Conservation (phyloP, 768 basidiomycete genomes). For the Tricholoma terreum region DNA sequence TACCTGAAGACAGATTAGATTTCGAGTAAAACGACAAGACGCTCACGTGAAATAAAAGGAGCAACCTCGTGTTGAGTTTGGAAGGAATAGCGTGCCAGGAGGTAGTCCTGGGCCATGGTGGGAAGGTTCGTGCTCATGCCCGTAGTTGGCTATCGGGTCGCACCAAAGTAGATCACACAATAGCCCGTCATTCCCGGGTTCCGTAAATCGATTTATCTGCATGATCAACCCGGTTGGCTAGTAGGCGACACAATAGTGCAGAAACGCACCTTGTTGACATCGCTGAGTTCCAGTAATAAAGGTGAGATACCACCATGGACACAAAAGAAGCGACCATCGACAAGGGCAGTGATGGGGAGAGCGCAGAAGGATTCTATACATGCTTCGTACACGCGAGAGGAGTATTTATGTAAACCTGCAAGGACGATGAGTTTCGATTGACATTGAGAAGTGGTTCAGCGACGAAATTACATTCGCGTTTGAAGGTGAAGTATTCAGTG, state of each 20-base stretch:
- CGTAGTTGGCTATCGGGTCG: conserved; percentile 88
- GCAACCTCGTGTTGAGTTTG: conserved; percentile 88
- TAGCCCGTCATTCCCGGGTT: conserved; percentile 88
- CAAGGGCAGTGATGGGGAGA: conserved; percentile 85
- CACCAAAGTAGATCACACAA: conserved; percentile 97
- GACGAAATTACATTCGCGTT: conserved; percentile 79
- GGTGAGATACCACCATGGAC: conserved; percentile 97
- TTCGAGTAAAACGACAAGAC: conserved; percentile 14
- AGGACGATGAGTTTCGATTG: neutral
- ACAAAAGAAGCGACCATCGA: conserved; percentile 95
- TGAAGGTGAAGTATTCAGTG: conserved; percentile 98
- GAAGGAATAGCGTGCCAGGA: conserved; percentile 60
- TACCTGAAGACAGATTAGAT: conserved; percentile 43
- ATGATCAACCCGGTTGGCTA: conserved; percentile 6
- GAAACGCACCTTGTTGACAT: conserved; percentile 59
- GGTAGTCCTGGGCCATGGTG: conserved; percentile 51
- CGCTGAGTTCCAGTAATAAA: conserved; percentile 73
- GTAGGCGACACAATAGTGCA: neutral
- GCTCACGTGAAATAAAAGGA: conserved; percentile 90
- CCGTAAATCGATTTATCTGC: conserved; percentile 88
- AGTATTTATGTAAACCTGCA: conserved; percentile 88
- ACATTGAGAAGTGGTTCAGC: neutral
- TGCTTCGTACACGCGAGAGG: conserved; percentile 81
- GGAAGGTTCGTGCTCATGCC: conserved; percentile 65
- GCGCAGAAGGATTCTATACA: conserved; percentile 89